Base-by-base conservation (phyloP, 331 rosid species). In the Rosa hybrid region DNA sequence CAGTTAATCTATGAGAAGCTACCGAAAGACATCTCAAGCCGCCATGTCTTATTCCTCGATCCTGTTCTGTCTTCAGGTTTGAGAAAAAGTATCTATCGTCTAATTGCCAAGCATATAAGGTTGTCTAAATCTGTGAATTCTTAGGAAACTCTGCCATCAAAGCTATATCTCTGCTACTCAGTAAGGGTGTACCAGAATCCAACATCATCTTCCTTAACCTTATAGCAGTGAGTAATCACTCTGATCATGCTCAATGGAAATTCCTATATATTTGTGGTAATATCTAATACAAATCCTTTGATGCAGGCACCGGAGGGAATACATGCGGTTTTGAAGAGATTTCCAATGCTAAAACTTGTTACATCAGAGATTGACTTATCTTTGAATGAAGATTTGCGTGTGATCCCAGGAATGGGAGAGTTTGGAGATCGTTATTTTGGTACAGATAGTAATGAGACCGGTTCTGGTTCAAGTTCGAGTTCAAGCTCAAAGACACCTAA, bases 371-470 rank as follows among this genome's bases (percentile, higher is more conserved):
- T 88, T 54, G 92, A 88, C 71, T 82, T 75, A 59, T 45, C 84
- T 41, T 9, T 89, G n/a, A 80, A 84, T 42, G 88, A 86, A 18
- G 34, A 78, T 23, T 82, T 83, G 25, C 86, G 23, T 9, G 90
- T 89, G 48, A 86, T 82, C 11, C 92, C 92, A 4, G 92, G 92
- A 45, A 75, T 89, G 72, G 92, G 90, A 0, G 88, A 86, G 77
- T 89, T 88, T 68, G 90, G 84, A 0, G 92, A 88, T 78, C 90
- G 90, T 39, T 88, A 88, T 70, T 88, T 88, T 68, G 92, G 88
- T 30, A 88, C 88, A 7, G 87, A 84, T 64, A 56, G 63, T 56
- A 17, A 51, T 64, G 72, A 45, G 5, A 7, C 54, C 1, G 42
- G 23, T 17, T 7, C 51, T 25, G 78, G 75, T 12, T 13, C 48